Percentiles rank a stretch among this genome's conserved stretches.
These are phyloP conservation scores for Botrytis fragariae DNA, from an alignment of 2,329 filamentous ascomycete species.

Conservation along the genomic window DNA sequence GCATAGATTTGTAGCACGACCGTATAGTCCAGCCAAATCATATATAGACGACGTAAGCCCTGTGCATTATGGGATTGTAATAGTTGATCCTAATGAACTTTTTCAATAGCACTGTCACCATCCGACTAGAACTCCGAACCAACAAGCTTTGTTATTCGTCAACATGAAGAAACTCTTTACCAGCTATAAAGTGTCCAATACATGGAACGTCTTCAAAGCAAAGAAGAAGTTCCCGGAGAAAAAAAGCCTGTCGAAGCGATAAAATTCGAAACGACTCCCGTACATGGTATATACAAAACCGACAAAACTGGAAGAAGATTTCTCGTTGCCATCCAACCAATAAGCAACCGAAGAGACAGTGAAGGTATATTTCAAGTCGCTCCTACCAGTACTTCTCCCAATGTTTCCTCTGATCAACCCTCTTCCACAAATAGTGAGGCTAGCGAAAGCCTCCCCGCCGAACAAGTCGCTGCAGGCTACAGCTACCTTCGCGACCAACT, in stretches of 20 bases:
- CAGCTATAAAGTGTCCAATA: not conserved
- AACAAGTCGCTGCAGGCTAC: constrained; percentile 21
- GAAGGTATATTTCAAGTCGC: constrained; percentile 20
- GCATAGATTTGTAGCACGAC: not conserved
- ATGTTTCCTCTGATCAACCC: not conserved
- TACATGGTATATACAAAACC: constrained; percentile 27
- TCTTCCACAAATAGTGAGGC: too few species aligned
- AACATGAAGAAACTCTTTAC: not conserved
- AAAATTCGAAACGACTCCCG: constrained; percentile 11
- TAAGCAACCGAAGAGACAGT: constrained; percentile 18
- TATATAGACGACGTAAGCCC: not conserved
- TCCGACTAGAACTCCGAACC: not conserved
- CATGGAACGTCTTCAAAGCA: not conserved
- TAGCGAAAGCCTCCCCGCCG: not conserved
- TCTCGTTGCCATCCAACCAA: constrained; percentile 11
- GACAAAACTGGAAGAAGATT: not conserved
- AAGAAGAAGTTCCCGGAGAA: not conserved
- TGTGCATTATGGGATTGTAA: not conserved
- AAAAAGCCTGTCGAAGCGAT: not conserved
- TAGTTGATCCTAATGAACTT: not conserved
- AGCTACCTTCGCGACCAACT: constrained; percentile 22
- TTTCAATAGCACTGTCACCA: not conserved
- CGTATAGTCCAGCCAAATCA: not conserved
- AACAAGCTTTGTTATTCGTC: not conserved
- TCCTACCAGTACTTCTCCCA: not conserved